phyloP scores from a whole-genome alignment of 73 alveolate genomes.

The Stentor coeruleus region DNA sequence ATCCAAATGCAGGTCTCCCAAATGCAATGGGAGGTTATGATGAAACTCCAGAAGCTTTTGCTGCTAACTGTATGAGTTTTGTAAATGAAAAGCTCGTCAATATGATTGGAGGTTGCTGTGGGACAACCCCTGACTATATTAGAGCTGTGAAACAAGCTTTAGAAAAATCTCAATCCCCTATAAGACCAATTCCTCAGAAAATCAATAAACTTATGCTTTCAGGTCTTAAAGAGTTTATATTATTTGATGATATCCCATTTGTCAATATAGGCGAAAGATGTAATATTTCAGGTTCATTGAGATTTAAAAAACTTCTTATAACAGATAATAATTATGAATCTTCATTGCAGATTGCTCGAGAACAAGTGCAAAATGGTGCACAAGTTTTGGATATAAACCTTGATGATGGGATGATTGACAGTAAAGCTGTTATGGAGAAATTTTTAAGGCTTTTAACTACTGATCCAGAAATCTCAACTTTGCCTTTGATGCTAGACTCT shows the following conservation, averaged over 20 bases:
- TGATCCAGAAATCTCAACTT: slow-evolving; percentile 66
- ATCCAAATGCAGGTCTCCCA: slow-evolving; percentile 88
- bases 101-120: slow-evolving; percentile 92
- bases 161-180: slow-evolving; percentile 27
- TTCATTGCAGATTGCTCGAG: slow-evolving; percentile 67
- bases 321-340: slow-evolving; percentile 55
- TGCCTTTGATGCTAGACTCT: slow-evolving; percentile 82
- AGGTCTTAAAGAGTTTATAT: slow-evolving; percentile 27
- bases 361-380: slow-evolving; percentile 77
- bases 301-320: slow-evolving; percentile 69
- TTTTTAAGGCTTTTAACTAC: slow-evolving; percentile 60
- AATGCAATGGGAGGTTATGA: slow-evolving; percentile 90
- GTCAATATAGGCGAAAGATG: slow-evolving; percentile 85
- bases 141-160: slow-evolving; percentile 45
- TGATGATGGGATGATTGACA: slow-evolving; percentile 79
- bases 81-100: slow-evolving; percentile 61
- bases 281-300: slow-evolving; percentile 72
- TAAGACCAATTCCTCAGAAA: neutral
- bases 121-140: slow-evolving; percentile 74
- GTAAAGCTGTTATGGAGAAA: slow-evolving; percentile 70
- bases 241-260: slow-evolving; percentile 43
- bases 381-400: slow-evolving; percentile 73
- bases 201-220: slow-evolving; percentile 16
- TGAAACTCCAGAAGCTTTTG: slow-evolving; percentile 78
- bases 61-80: slow-evolving; percentile 41